These are phyloP conservation scores for Boletus bicolor DNA, from an alignment of 768 basidiomycete genomes.

Conservation along the genomic window DNA sequence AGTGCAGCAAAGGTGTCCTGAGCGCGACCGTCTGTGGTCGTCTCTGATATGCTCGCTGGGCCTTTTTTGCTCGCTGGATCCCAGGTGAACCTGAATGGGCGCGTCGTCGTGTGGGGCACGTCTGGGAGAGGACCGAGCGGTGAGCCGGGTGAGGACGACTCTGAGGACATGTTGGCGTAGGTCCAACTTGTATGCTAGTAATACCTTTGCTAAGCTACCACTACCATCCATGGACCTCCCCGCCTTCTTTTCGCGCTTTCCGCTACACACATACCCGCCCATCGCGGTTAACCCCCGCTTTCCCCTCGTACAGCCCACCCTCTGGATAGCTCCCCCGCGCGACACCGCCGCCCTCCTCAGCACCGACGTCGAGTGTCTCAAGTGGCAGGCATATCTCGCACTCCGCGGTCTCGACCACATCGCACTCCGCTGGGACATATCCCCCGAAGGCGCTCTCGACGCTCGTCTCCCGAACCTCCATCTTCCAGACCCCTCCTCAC, in stretches of 20 bases:
- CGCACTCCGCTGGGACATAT: constrained; percentile 63
- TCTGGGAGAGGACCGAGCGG: constrained; percentile 47
- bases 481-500: constrained; percentile 43
- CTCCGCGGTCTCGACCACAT: constrained; percentile 51
- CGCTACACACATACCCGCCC: constrained; percentile 51
- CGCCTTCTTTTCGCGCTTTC: constrained; percentile 55
- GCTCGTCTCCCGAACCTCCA: constrained; percentile 69
- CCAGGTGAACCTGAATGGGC: constrained; percentile 75
- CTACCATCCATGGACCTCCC: constrained; percentile 29
- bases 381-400: constrained; percentile 82
- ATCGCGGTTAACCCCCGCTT: constrained; percentile 28
- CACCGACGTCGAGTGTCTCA: constrained; percentile 80
- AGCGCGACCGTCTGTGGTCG: constrained; percentile 61
- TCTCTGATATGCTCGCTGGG: constrained; percentile 72
- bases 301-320: constrained; percentile 39
- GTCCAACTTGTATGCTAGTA: neutral
- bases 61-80: constrained; percentile 58
- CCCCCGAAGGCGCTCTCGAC: constrained; percentile 66
- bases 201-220: too few relatives aligned
- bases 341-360: constrained; percentile 44
- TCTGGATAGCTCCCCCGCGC: constrained; percentile 65
- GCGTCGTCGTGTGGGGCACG: constrained; percentile 36
- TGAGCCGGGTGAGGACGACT: constrained; percentile 43
- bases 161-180: constrained; percentile 41
- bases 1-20: constrained; percentile 52